Base-by-base conservation (phyloP, 164 flowering plant species). In the Vitis amurensis region DNA sequence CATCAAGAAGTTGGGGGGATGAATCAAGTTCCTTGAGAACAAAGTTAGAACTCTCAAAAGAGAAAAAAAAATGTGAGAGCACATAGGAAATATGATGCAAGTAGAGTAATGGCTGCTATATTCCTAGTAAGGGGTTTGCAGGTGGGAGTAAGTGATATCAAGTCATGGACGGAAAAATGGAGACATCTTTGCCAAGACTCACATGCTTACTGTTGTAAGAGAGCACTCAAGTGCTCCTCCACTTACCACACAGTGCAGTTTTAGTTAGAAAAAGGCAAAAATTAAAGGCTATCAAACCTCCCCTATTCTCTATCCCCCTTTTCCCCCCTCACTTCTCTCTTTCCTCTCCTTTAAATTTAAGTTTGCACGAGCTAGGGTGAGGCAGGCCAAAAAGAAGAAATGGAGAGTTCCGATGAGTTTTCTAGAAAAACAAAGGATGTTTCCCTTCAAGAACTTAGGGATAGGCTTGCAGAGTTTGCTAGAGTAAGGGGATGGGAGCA, bases 391-490 rank as follows among this genome's bases (percentile, higher is more conserved):
- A 50, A 50, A 15, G 23, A 9, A 55, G 37, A 61, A 17, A 79
- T 75, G 77, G 77, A 73, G 72, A 66, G 59, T 58, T 55, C 73
- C 61, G 58, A 61, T 61, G 77, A 61, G 58, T 59, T 7, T 55
- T 6, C 66, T 10, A 59, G 6, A 13, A 56, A 61, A 56, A 23
- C 77, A 0, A 74, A 70, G 49, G 87, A 84, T 75, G 89, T 88
- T 58, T 81, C 85, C 11, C 84, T 88, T 37, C 70, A 75, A 62
- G 87, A 86, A 61, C 81, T 88, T 4, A 80, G 82, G 62, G 78
- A 80, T 14, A 85, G 63, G 80, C 84, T 88, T 65, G 87, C 80
- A 44, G 84, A 84, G 61, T 84, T 84, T 72, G 81, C 84, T 4
- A 78, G 71, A 61, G 80, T 66, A 11, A 74, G 87, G 65, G 81